Evolutionary conservation across 1,284 basidiomycete species (phyloP).

Genomic region (Phellopilus nigrolimitatus): DNA sequence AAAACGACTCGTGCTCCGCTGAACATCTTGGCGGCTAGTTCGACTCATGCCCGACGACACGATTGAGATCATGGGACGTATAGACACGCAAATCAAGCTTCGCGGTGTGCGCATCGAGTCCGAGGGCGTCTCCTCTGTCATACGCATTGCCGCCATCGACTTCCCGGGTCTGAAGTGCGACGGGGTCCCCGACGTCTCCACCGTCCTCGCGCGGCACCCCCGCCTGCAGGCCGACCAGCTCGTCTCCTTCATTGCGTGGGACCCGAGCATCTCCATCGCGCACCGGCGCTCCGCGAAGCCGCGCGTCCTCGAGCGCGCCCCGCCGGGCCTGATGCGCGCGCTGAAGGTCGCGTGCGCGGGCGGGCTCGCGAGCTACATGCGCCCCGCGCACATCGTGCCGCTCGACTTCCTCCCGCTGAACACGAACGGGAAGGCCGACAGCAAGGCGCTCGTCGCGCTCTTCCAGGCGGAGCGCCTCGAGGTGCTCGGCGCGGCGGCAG

Average conservation of each 20-base stretch:
- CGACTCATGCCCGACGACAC: slow-evolving; percentile 52
- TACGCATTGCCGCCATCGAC: slow-evolving; percentile 32
- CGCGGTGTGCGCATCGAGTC: slow-evolving; percentile 51
- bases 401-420: slow-evolving; percentile 44
- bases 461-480: slow-evolving; percentile 35
- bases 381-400: slow-evolving; percentile 45
- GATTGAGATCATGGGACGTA: slow-evolving; percentile 50
- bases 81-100: slow-evolving; percentile 52
- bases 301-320: slow-evolving; percentile 27
- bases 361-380: slow-evolving; percentile 48
- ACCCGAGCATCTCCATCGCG: slow-evolving; percentile 31
- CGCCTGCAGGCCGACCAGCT: slow-evolving; percentile 42
- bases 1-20: neutral
- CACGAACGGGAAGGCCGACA: slow-evolving; percentile 45
- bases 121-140: slow-evolving; percentile 46
- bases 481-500: slow-evolving; percentile 21
- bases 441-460: slow-evolving; percentile 35
- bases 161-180: slow-evolving; percentile 26
- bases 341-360: slow-evolving; percentile 36
- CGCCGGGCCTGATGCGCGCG: slow-evolving; percentile 30
- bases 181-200: slow-evolving; percentile 35
- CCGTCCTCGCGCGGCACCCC: slow-evolving; percentile 44
- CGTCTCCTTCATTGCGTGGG: slow-evolving; percentile 43
- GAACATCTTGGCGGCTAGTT: slow-evolving; percentile 23
- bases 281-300: slow-evolving; percentile 36